A percentile compares a stretch with the other conserved stretches of the same genome.
Evolutionary conservation across 768 basidiomycete species (phyloP).

Genomic region (Mycena amicta): DNA sequence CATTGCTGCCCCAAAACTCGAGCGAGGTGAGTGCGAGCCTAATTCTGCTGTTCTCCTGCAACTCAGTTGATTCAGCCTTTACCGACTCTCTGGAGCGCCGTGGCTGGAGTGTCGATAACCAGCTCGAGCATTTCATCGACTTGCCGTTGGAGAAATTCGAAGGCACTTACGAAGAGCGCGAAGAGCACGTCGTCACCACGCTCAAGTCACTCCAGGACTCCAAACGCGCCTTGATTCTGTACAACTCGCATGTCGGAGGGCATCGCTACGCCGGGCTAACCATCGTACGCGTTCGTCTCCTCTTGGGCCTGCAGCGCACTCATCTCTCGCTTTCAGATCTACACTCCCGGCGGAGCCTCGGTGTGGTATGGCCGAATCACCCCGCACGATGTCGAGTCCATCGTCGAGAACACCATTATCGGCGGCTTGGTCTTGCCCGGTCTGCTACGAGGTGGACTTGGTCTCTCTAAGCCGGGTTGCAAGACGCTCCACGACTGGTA

Average conservation of each 20-base stretch:
- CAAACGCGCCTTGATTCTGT: conserved; percentile 80
- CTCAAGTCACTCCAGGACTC: conserved; percentile 52
- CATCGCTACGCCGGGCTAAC: conserved; percentile 88
- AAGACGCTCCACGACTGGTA: conserved; percentile 76
- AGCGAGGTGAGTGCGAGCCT: conserved; percentile 55
- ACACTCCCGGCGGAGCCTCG: conserved; percentile 80
- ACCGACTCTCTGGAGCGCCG: conserved; percentile 61
- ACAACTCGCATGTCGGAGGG: conserved; percentile 91
- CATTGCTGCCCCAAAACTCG: conserved; percentile 82
- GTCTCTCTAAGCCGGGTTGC: conserved; percentile 70
- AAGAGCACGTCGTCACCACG: conserved; percentile 54
- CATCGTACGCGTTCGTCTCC: conserved; percentile 9
- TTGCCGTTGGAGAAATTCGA: conserved; percentile 65
- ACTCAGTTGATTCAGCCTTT: conserved; percentile 50
- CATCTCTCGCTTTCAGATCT: conserved; percentile 59
- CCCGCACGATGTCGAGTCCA: conserved; percentile 82
- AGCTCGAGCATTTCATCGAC: conserved; percentile 58
- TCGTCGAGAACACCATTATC: conserved; percentile 87
- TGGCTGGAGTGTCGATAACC: conserved; percentile 77
- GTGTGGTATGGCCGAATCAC: conserved; percentile 97
- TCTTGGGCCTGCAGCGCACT: too few species aligned
- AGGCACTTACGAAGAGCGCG: conserved; percentile 53
- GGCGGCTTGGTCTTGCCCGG: conserved; percentile 82
- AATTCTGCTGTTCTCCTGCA: conserved; percentile 10
- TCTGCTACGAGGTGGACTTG: conserved; percentile 86